Percentiles rank a stretch among this genome's conserved stretches.
Evolutionary conservation across 768 basidiomycete species (phyloP).

Genomic region (Auriculariales sp.): DNA sequence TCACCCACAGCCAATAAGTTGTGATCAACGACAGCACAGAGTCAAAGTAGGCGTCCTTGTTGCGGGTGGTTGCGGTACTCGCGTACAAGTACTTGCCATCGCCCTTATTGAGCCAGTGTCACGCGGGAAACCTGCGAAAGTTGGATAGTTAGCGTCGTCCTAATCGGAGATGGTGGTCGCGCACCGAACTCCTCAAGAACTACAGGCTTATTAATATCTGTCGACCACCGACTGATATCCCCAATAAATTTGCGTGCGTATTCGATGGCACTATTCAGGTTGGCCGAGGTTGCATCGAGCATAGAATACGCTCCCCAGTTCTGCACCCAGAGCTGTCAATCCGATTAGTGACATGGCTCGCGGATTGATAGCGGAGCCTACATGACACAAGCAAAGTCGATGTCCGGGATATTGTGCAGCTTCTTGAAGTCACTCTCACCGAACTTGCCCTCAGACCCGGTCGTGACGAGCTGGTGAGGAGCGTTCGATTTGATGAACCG

Average conservation of each 20-base stretch:
- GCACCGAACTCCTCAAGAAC: not conserved
- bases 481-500: not conserved
- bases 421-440: not conserved
- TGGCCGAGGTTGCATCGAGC: not conserved
- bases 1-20: not conserved
- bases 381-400: not conserved
- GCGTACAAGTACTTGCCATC: not conserved
- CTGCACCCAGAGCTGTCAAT: not conserved
- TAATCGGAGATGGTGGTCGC: not conserved
- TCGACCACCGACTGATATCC: not conserved
- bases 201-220: not conserved
- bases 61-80: not conserved
- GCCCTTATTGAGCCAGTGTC: not conserved
- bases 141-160: not conserved
- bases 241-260: not conserved
- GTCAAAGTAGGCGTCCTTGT: constrained; percentile 1
- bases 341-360: not conserved
- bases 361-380: not conserved
- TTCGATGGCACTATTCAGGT: not conserved
- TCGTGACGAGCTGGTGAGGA: not conserved
- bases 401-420: not conserved
- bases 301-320: not conserved
- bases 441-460: not conserved
- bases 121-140: not conserved
- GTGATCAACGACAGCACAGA: not conserved